phyloP scores from a whole-genome alignment of 495 filamentous ascomycete species.

The Penicillium robsamsonii region DNA sequence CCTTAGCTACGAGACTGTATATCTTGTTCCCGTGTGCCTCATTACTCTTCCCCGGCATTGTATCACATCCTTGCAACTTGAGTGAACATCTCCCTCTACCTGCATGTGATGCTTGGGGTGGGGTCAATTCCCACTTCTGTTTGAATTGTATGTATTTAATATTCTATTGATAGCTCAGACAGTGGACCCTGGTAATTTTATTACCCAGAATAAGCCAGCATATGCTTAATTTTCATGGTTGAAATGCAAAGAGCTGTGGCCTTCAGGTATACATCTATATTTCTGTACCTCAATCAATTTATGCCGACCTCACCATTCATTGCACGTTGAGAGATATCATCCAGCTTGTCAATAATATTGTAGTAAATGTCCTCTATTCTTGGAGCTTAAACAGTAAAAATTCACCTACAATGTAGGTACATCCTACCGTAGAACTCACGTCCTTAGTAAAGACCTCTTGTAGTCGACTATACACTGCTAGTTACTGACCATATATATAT shows the following conservation, averaged over 20 bases:
- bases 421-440: neutral
- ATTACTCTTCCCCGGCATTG: neutral
- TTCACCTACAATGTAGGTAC: neutral
- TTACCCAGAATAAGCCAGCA: neutral
- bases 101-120: neutral
- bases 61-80: neutral
- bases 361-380: neutral
- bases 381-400: neutral
- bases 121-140: constrained; percentile 2
- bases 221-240: neutral
- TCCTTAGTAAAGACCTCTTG: neutral
- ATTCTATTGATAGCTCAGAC: neutral
- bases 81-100: neutral
- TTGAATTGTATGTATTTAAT: neutral
- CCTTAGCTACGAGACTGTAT: neutral
- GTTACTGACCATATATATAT: neutral
- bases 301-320: neutral
- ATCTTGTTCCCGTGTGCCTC: neutral
- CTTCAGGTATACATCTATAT: neutral
- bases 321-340: neutral
- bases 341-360: neutral
- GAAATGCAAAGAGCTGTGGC: neutral
- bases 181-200: neutral
- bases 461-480: neutral
- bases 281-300: neutral